These are phyloP conservation scores for Thozetella sp. DNA, from an alignment of 495 filamentous ascomycete genomes.

Conservation along the genomic window DNA sequence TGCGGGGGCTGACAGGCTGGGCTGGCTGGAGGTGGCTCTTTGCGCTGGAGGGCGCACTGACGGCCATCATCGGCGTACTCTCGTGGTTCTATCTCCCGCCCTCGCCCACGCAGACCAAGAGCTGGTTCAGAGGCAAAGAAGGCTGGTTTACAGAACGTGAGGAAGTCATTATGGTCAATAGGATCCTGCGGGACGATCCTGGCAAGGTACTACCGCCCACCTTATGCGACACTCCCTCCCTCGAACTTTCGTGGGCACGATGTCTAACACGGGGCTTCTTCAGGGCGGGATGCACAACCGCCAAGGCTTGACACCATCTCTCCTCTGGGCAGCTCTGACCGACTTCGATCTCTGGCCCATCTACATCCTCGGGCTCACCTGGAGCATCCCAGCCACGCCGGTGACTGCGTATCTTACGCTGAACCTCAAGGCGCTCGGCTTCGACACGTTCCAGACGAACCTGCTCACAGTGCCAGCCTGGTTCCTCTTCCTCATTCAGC, in stretches of 20 bases:
- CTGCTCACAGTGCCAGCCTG: conserved; percentile 67
- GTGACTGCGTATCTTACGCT: conserved; percentile 63
- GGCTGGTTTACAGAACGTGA: conserved; percentile 68
- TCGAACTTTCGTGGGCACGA: too few species aligned
- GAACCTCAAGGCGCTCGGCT: conserved; percentile 59
- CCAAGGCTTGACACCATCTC: conserved; percentile 58
- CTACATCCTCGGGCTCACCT: conserved; percentile 63
- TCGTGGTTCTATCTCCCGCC: conserved; percentile 62
- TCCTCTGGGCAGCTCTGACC: conserved; percentile 58
- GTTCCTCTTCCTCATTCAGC: conserved; percentile 22
- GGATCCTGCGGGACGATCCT: conserved; percentile 71
- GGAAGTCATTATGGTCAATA: conserved; percentile 70
- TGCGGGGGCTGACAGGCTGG: conserved; percentile 55
- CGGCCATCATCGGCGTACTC: conserved; percentile 33
- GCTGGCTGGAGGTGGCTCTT: conserved; percentile 76
- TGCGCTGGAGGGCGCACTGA: conserved; percentile 48
- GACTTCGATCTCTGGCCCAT: conserved; percentile 77
- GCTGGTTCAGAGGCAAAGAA: conserved; percentile 61
- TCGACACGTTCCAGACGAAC: conserved; percentile 69
- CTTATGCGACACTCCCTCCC: too few species aligned
- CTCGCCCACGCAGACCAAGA: conserved; percentile 65
- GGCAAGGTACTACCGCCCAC: too few species aligned
- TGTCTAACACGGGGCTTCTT: too few species aligned
- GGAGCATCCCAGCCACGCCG: conserved; percentile 54
- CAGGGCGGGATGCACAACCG: conserved; percentile 61